phyloP scores from a whole-genome alignment of 257 asterid genomes.

The Gentiana macrophylla region DNA sequence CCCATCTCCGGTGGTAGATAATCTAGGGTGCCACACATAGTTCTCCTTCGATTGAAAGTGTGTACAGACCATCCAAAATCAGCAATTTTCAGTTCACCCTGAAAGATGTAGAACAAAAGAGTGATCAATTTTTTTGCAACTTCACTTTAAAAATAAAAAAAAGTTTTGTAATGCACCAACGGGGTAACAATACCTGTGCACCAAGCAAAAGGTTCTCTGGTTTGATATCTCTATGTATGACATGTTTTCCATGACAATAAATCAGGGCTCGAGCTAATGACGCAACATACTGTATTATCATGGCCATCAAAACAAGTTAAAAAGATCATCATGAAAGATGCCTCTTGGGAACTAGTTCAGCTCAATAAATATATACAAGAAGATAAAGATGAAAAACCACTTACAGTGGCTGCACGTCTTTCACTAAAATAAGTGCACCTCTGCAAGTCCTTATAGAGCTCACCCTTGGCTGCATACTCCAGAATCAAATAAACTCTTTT shows the following conservation, averaged over 20 bases:
- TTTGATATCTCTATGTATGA: slow-evolving; percentile 86
- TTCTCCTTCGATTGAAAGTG: slow-evolving; percentile 82
- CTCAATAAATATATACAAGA: background rate
- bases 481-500: slow-evolving; percentile 80
- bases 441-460: slow-evolving; percentile 76
- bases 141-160: background rate
- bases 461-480: slow-evolving; percentile 90
- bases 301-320: slow-evolving; percentile 1
- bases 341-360: background rate
- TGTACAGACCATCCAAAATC: slow-evolving; percentile 98
- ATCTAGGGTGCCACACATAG: slow-evolving; percentile 97
- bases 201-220: slow-evolving; percentile 96
- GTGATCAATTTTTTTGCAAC: background rate
- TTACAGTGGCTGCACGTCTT: slow-evolving; percentile 82
- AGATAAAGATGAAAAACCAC: slow-evolving; percentile 11
- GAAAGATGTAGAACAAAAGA: slow-evolving; percentile 5
- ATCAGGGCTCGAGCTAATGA: slow-evolving; percentile 89
- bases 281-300: slow-evolving; percentile 58
- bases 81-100: slow-evolving; percentile 95
- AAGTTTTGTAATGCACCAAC: background rate
- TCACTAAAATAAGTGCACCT: slow-evolving; percentile 76
- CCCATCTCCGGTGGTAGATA: slow-evolving; percentile 99
- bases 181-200: slow-evolving; percentile 44
- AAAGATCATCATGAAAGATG: background rate
- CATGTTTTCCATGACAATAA: slow-evolving; percentile 94